These are phyloP conservation scores for Leucosporidium creatinivorum DNA, from an alignment of 768 basidiomycete genomes.

Conservation along the genomic window DNA sequence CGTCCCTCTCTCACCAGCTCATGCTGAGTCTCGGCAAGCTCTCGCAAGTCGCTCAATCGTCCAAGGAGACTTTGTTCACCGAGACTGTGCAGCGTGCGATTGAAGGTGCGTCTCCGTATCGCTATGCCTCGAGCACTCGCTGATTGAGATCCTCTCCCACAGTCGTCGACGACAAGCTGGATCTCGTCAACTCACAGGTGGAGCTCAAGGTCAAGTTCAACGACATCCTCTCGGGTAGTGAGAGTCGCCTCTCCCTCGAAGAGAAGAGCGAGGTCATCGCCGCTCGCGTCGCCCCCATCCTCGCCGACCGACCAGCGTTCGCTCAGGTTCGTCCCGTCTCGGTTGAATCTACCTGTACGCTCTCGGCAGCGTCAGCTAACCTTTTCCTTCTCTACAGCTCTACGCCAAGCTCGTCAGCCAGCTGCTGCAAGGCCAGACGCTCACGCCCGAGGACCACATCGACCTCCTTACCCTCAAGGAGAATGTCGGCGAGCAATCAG, in stretches of 20 bases:
- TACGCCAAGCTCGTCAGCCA: constrained; percentile 63
- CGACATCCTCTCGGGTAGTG: constrained; percentile 32
- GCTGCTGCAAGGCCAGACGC: constrained; percentile 63
- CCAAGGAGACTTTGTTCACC: constrained; percentile 44
- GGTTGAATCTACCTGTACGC: constrained; percentile 48
- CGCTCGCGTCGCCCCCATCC: constrained; percentile 8
- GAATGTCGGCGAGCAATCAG: constrained; percentile 51
- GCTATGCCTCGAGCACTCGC: background rate
- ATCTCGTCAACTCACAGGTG: constrained; percentile 79
- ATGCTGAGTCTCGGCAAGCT: constrained; percentile 89
- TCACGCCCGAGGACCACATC: constrained; percentile 69
- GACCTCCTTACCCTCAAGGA: constrained; percentile 83
- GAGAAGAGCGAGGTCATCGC: constrained; percentile 16
- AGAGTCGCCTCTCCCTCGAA: constrained; percentile 3
- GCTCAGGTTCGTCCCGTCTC: constrained; percentile 47
- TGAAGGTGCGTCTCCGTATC: constrained; percentile 43
- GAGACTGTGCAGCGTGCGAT: constrained; percentile 49
- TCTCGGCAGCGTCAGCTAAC: background rate
- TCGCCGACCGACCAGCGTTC: constrained; percentile 41
- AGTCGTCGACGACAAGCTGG: constrained; percentile 81
- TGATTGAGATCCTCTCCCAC: background rate
- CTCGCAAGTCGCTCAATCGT: constrained; percentile 59
- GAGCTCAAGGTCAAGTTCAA: constrained; percentile 59
- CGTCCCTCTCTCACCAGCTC: constrained; percentile 50
- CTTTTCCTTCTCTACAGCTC: constrained; percentile 45